phyloP scores from a whole-genome alignment of 2,329 filamentous ascomycete genomes.

The Conoideocrella luteorostrata region DNA sequence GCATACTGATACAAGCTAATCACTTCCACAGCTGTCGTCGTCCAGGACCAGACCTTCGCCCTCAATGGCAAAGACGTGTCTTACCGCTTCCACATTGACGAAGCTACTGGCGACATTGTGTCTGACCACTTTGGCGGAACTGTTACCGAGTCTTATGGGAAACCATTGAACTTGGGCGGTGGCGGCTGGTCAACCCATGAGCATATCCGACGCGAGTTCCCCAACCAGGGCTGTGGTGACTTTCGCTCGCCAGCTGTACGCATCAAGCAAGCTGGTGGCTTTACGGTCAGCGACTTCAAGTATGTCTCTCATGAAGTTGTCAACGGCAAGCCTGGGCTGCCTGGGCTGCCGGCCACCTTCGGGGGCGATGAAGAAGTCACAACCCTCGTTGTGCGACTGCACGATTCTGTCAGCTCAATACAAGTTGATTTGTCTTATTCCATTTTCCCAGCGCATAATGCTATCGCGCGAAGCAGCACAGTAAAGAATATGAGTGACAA shows the following conservation, averaged over 20 bases:
- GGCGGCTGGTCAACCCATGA: conserved; percentile 49
- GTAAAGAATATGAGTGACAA: conserved; percentile 52
- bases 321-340: conserved; percentile 48
- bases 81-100: conserved; percentile 58
- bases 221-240: conserved; percentile 57
- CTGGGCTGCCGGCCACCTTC: conserved; percentile 54
- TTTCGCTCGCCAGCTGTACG: conserved; percentile 56
- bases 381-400: conserved; percentile 51
- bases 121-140: conserved; percentile 56
- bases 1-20: too few relatives aligned
- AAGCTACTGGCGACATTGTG: conserved; percentile 47
- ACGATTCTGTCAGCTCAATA: conserved; percentile 52
- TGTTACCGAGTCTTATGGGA: conserved; percentile 39
- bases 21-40: conserved; percentile 48
- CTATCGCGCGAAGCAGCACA: conserved; percentile 53
- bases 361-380: conserved; percentile 49
- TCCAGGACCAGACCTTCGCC: conserved; percentile 49
- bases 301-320: conserved; percentile 52
- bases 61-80: conserved; percentile 51
- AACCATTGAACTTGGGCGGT: conserved; percentile 28
- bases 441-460: conserved; percentile 55
- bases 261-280: conserved; percentile 51
- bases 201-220: conserved; percentile 54
- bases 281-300: conserved; percentile 51
- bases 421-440: conserved; percentile 56